Base-by-base conservation (phyloP, 2,329 filamentous ascomycete species). In the Seiridium unicorne region DNA sequence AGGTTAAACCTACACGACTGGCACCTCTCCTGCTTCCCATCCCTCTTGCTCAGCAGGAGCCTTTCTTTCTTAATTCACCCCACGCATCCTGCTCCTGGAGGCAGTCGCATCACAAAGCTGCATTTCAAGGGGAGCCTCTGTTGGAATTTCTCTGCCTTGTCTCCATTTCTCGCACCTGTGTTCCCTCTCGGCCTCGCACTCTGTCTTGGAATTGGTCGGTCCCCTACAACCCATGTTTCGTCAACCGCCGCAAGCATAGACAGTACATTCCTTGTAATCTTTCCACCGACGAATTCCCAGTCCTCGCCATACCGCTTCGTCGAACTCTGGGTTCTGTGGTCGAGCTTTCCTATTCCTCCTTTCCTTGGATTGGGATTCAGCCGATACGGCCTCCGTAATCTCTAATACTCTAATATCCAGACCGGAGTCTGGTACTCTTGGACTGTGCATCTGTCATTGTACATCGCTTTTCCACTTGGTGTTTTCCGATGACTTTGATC, bases 401-500 rank as follows among this genome's bases (percentile, higher is more conserved):
- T 67, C 61, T 71, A 70, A 70, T 69, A 62, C 46, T 44, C 63
- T 68, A 68, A 70, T 69, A 69, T 63, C 63, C 62, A 63, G 51
- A 65, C 64, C 57, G 58, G 68, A 69, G 66, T 71, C 69, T 66
- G 66, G 66, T 60, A 69, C 68, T 70, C 68, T 63, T 64, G 65
- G 65, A 61, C 66, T 65, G 62, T 61, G 55, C 53, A 57, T 55
- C 51, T 47, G 56, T 57, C 54, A 60, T 8, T 5, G 18, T 31
- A 32, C 49, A 32, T 53, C n/a, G 34, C 18, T 32, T 18, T 36
- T 36, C n/a, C 34, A 53, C 13, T 35, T 49, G 47, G n/a, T 38
- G 34, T 38, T 36, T 6, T 10, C 11, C 42, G 38, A 44, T 35
- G 51, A 34, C 26, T 44, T 10, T 47, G 35, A 9, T 47, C 40